These are phyloP conservation scores for Elymus sibiricus DNA, from an alignment of 176 grass and related monocot genomes.

Conservation along the genomic window DNA sequence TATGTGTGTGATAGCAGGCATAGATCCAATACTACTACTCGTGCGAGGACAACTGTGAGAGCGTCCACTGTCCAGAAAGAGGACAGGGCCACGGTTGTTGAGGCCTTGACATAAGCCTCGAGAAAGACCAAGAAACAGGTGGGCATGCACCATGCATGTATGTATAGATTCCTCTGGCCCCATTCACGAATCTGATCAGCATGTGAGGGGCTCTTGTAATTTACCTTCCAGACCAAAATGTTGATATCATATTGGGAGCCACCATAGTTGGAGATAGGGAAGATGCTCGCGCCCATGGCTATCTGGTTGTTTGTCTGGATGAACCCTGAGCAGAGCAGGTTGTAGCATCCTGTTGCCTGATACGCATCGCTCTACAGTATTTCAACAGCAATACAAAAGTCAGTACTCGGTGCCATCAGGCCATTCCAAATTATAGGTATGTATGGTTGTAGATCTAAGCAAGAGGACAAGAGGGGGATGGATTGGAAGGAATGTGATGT, in stretches of 20 bases:
- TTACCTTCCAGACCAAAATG: constrained; percentile 94
- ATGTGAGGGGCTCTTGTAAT: constrained; percentile 58
- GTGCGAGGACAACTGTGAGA: constrained; percentile 37
- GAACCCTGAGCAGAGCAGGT: constrained; percentile 86
- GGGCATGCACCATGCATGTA: constrained; percentile 16
- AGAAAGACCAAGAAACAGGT: constrained; percentile 57
- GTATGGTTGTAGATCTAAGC: no score
- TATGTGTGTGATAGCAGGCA: constrained; percentile 5
- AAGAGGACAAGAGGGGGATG: constrained; percentile 26
- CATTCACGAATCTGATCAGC: constrained; percentile 29
- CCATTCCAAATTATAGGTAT: no score
- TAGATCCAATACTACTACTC: not conserved
- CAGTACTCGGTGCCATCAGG: not conserved
- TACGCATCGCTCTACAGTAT: constrained; percentile 85
- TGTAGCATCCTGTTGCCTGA: constrained; percentile 92
- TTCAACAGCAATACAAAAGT: constrained; percentile 35
- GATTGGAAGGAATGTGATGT: constrained; percentile 29
- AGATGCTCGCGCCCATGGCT: constrained; percentile 89
- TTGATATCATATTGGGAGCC: constrained; percentile 83
- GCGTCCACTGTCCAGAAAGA: constrained; percentile 30
- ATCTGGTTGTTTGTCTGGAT: constrained; percentile 92
- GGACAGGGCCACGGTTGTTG: constrained; percentile 33
- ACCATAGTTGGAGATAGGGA: constrained; percentile 71
- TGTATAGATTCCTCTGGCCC: constrained; percentile 46
- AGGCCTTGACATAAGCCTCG: constrained; percentile 42